These are phyloP conservation scores for Mucor piriformis DNA, from an alignment of 371 early-diverging fungal species.

Conservation along the genomic window DNA sequence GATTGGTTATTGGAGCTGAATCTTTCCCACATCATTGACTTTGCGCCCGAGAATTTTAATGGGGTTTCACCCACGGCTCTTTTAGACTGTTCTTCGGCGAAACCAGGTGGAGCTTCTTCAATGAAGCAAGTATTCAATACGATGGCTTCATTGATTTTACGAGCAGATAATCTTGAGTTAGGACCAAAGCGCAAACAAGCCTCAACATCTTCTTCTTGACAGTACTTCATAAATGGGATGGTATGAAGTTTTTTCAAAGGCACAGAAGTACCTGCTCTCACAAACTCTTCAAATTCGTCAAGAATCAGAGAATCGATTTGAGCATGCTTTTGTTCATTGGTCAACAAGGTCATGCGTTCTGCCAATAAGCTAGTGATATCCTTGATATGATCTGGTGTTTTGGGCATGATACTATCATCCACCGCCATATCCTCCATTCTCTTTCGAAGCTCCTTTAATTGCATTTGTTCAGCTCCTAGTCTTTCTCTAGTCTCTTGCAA, in stretches of 20 bases:
- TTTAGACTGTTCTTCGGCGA: constrained; percentile 70
- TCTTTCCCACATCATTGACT: constrained; percentile 70
- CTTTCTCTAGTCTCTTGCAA: constrained; percentile 71
- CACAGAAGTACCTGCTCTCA: constrained; percentile 59
- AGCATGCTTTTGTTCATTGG: constrained; percentile 19
- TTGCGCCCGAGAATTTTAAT: constrained; percentile 58
- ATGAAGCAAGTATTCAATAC: constrained; percentile 77
- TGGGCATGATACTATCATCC: constrained; percentile 10
- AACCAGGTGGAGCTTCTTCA: constrained; percentile 71
- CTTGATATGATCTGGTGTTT: constrained; percentile 24
- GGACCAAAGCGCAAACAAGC: constrained; percentile 90
- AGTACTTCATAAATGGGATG: constrained; percentile 81
- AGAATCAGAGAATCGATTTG: constrained; percentile 69
- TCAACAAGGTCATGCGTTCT: constrained; percentile 5
- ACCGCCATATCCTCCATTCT: constrained; percentile 68
- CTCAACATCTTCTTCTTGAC: constrained; percentile 86
- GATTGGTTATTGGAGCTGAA: constrained; percentile 54
- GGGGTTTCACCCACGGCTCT: constrained; percentile 52
- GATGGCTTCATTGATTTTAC: constrained; percentile 88
- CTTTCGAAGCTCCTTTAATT: constrained; percentile 72
- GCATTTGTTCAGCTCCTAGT: constrained; percentile 74
- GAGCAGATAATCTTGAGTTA: constrained; percentile 79
- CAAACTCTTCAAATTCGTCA: constrained; percentile 83
- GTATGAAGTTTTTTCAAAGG: constrained; percentile 74
- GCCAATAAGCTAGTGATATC: constrained; percentile 18